Evolutionary conservation across 371 early-diverging fungal species (phyloP).

Genomic region (Rhizomucor pusillus): DNA sequence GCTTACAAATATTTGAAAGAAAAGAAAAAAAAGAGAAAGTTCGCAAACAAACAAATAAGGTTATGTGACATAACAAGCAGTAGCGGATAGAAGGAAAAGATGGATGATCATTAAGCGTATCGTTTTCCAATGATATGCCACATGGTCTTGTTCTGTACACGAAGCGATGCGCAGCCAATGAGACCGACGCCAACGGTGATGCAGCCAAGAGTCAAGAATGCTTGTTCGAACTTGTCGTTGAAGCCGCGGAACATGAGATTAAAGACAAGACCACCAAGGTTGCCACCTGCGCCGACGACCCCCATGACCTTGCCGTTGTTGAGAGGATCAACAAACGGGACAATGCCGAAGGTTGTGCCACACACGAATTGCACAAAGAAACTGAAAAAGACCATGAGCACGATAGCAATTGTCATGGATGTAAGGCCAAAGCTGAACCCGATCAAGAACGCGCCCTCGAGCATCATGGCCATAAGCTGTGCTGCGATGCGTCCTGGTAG

Average conservation of each 20-base stretch:
- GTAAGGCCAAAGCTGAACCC: slow-evolving; percentile 19
- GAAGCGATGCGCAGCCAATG: slow-evolving; percentile 9
- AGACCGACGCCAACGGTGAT: slow-evolving; percentile 13
- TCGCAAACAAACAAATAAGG: too few species aligned
- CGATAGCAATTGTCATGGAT: slow-evolving; percentile 24
- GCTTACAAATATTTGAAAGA: too few species aligned
- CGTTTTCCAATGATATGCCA: slow-evolving; percentile 9
- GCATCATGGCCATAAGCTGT: slow-evolving; percentile 35
- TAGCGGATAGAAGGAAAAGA: too few species aligned
- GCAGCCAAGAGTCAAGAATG: slow-evolving; percentile 17
- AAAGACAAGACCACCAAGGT: slow-evolving; percentile 23
- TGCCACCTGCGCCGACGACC: slow-evolving; percentile 40
- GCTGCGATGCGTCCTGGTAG: slow-evolving; percentile 24
- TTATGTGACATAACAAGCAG: too few species aligned
- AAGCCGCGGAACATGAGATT: slow-evolving; percentile 16
- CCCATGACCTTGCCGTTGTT: slow-evolving; percentile 20
- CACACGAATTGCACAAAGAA: slow-evolving; percentile 39
- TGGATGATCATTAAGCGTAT: neutral
- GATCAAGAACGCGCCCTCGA: slow-evolving; percentile 31
- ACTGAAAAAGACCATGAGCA: slow-evolving; percentile 35
- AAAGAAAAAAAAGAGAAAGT: too few species aligned
- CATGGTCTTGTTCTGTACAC: slow-evolving; percentile 12
- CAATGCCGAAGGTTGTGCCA: slow-evolving; percentile 31
- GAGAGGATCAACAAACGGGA: slow-evolving; percentile 16
- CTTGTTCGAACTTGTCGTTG: slow-evolving; percentile 5